Conservation (phyloP, 2,329 filamentous ascomycete species). For the Alternaria conjuncta region DNA sequence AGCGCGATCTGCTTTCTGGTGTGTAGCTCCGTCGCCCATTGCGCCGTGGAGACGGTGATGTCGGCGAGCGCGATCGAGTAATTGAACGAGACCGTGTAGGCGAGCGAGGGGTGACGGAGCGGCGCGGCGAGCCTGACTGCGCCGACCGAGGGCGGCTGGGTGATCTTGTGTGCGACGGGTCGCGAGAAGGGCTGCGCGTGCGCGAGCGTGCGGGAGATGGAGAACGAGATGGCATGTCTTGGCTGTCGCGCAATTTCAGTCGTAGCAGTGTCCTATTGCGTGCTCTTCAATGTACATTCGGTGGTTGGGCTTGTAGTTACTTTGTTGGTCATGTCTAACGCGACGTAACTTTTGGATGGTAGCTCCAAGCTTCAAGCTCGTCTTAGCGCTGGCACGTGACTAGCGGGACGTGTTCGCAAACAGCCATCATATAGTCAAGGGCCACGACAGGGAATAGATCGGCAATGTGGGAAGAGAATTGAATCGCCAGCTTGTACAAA, state of each 20-base stretch:
- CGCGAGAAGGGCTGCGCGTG: slow-evolving; percentile 49
- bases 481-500: neutral
- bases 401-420: slow-evolving; percentile 5
- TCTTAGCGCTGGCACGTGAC: slow-evolving; percentile 23
- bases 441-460: neutral
- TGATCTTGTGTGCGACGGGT: slow-evolving; percentile 48
- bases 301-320: neutral
- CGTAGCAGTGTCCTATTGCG: neutral
- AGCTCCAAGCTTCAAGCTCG: slow-evolving; percentile 10
- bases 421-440: neutral
- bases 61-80: slow-evolving; percentile 36
- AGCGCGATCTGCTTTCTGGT: slow-evolving; percentile 36
- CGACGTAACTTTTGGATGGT: slow-evolving; percentile 23
- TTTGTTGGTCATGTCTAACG: slow-evolving; percentile 7
- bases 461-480: neutral
- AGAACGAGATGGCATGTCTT: slow-evolving; percentile 33
- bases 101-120: slow-evolving; percentile 49
- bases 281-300: neutral
- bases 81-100: slow-evolving; percentile 45
- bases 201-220: slow-evolving; percentile 33
- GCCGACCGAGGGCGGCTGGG: slow-evolving; percentile 30
- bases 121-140: slow-evolving; percentile 40
- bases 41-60: slow-evolving; percentile 38
- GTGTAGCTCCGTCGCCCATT: slow-evolving; percentile 47
- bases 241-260: neutral